Evolutionary conservation across 805 yeast species (phyloP).

Genomic region (Suhomyces vadensis): DNA sequence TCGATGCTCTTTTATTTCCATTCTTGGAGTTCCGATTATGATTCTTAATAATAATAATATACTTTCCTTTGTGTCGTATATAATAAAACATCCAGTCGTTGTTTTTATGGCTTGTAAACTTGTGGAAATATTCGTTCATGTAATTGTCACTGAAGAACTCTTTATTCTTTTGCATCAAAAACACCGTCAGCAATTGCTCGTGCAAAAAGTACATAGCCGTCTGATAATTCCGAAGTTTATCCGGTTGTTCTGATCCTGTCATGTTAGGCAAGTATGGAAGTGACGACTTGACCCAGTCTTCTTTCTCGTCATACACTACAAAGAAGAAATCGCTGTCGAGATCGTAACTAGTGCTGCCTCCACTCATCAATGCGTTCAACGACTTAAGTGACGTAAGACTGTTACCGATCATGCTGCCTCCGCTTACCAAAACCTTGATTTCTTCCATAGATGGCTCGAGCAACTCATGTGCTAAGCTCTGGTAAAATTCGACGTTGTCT

Average conservation of each 20-base stretch:
- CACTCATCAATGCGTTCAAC: conserved; percentile 16
- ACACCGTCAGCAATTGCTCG: conserved; percentile 37
- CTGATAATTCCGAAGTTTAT: conserved; percentile 12
- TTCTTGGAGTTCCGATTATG: conserved; percentile 24
- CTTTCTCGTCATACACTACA: conserved; percentile 30
- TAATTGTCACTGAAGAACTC: conserved; percentile 23
- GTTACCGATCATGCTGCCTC: conserved; percentile 24
- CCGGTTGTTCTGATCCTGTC: background rate
- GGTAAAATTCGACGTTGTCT: conserved; percentile 26
- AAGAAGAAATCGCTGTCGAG: conserved; percentile 39
- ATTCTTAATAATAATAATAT: conserved; percentile 37
- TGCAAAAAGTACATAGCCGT: conserved; percentile 40
- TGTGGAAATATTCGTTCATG: conserved; percentile 40
- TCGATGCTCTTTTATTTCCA: conserved; percentile 11
- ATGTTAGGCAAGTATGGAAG: conserved; percentile 35
- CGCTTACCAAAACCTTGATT: conserved; percentile 13
- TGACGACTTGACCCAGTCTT: conserved; percentile 32
- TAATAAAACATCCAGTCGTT: conserved; percentile 47
- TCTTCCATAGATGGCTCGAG: conserved; percentile 27
- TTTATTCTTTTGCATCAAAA: conserved; percentile 24
- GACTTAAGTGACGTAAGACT: conserved; percentile 33
- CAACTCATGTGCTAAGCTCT: conserved; percentile 15
- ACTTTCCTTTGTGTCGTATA: conserved; percentile 28
- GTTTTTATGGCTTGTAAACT: conserved; percentile 36
- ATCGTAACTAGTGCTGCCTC: conserved; percentile 7